Evolutionary conservation across 78 protist species (phyloP).

Genomic region (Speleostelium caveatum): DNA sequence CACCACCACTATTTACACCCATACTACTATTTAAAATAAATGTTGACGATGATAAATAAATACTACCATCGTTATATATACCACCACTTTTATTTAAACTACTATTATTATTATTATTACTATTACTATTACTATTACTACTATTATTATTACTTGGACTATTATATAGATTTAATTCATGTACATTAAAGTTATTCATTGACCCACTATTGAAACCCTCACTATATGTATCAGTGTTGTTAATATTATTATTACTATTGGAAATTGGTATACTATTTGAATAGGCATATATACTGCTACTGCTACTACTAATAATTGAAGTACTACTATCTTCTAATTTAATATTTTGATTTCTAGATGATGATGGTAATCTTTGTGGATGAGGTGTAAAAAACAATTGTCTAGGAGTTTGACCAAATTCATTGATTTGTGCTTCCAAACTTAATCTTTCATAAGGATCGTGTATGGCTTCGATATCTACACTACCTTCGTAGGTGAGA

Average conservation of each 20-base stretch:
- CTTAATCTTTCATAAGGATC: conserved; percentile 84
- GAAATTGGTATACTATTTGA: not conserved
- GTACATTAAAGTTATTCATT: too few relatives aligned
- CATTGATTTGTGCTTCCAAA: conserved; percentile 90
- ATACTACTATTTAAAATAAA: conserved; percentile 4
- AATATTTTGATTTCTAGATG: conserved; percentile 38
- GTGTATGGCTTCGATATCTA: conserved; percentile 87
- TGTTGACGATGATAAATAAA: not conserved
- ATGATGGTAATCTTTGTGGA: conserved; percentile 69
- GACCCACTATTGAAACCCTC: not conserved
- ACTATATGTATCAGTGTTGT: not conserved
- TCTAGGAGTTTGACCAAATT: conserved; percentile 99
- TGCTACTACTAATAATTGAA: not conserved
- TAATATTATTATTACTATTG: conserved; percentile 3
- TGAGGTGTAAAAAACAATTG: conserved; percentile 93
- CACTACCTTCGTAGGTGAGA: conserved; percentile 96
- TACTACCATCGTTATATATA: not conserved
- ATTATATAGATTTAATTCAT: not conserved
- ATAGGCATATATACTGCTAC: not conserved
- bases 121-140: conserved; percentile 2
- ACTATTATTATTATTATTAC: conserved; percentile 7
- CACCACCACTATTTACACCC: not conserved
- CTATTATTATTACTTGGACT: not conserved
- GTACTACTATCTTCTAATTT: conserved; percentile 8
- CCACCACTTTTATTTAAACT: not conserved